Percentiles rank a stretch among this genome's conserved stretches.
phyloP scores from a whole-genome alignment of 441 rosid genomes.

The Erodium texanum region DNA sequence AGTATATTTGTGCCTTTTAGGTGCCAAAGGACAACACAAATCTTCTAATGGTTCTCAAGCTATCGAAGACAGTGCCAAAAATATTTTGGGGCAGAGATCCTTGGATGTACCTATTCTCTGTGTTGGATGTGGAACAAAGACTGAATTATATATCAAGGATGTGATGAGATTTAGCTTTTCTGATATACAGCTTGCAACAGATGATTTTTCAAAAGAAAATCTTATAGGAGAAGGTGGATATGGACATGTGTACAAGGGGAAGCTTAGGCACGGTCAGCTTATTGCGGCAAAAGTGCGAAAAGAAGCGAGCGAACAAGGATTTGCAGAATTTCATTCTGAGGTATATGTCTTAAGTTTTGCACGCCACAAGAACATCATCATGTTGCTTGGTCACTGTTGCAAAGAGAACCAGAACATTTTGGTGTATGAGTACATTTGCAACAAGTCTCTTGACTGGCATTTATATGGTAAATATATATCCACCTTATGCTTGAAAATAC shows the following conservation, averaged over 20 bases:
- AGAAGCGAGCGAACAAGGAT: slow-evolving; percentile 50
- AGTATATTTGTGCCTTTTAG: slow-evolving; percentile 12
- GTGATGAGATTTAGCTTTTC: slow-evolving; percentile 33
- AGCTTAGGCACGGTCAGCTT: slow-evolving; percentile 42
- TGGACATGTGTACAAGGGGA: slow-evolving; percentile 49
- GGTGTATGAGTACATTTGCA: slow-evolving; percentile 62
- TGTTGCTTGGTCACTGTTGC: slow-evolving; percentile 57
- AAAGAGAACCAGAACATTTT: slow-evolving; percentile 52
- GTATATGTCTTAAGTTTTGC: slow-evolving; percentile 43
- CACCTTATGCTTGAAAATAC: neutral
- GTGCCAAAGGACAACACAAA: slow-evolving; percentile 16
- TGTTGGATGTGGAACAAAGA: slow-evolving; percentile 36
- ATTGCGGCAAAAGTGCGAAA: slow-evolving; percentile 55
- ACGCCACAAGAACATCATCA: slow-evolving; percentile 62
- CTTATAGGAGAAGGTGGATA: slow-evolving; percentile 59
- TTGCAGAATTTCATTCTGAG: slow-evolving; percentile 44
- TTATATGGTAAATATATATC: slow-evolving; percentile 42
- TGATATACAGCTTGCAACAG: slow-evolving; percentile 47
- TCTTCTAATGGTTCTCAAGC: slow-evolving; percentile 8
- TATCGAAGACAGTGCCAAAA: slow-evolving; percentile 18
- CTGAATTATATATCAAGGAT: slow-evolving; percentile 38
- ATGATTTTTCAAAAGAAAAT: slow-evolving; percentile 37
- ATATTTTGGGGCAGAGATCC: slow-evolving; percentile 15
- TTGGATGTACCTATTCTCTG: slow-evolving; percentile 44
- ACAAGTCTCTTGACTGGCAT: slow-evolving; percentile 55